Base-by-base conservation (phyloP, 768 basidiomycete species). In the Mycena leptocephala region DNA sequence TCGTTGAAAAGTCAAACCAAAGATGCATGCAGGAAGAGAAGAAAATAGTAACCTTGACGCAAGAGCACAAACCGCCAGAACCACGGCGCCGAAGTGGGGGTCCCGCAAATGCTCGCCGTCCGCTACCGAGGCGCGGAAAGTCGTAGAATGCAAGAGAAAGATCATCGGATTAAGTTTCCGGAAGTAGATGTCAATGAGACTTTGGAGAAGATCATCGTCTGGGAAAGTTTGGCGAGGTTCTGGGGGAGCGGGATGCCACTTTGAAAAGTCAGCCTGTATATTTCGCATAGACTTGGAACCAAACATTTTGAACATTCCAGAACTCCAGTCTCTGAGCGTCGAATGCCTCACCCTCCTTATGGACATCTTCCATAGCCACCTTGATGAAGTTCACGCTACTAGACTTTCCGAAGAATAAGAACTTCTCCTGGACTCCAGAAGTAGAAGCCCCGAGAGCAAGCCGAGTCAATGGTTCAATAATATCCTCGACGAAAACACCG, bases 101-200 rank as follows among this genome's bases (percentile, higher is more conserved):
- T 94, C 89, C 4, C 82, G 83, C 7, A 89, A 79, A 81, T 95
- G 91, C 16, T 65, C 90, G 79, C 2, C 88, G 86, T 7, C 87
- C 83, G 2, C 78, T 76, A 28, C 93, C 75, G 51, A 88, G 86
- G 28, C 85, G 83, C 73, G 86, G 78, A 96, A 96, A 14, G 89
- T 90, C 0, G 92, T 91, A 1, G 89, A 88, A 79, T 96, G 95
- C 9, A 97, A 83, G 9, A 96, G 82, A 0, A 95, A 94, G 5
- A 88, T 77, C 46, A 88, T 80, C 16, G 83, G 72, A 76, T 95
- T 93, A 65, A 89, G 69, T 43, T 88, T 79, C 0, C 81, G 80
- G 78, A 96, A 96, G 82, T 92, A 95, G 20, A 91, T 82, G 35
- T 89, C 84, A 33, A 75, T 69, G 24, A 73, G 62, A 48, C 28